phyloP scores from a whole-genome alignment of 139 green algal species.

The Tetratostichococcus sp. region DNA sequence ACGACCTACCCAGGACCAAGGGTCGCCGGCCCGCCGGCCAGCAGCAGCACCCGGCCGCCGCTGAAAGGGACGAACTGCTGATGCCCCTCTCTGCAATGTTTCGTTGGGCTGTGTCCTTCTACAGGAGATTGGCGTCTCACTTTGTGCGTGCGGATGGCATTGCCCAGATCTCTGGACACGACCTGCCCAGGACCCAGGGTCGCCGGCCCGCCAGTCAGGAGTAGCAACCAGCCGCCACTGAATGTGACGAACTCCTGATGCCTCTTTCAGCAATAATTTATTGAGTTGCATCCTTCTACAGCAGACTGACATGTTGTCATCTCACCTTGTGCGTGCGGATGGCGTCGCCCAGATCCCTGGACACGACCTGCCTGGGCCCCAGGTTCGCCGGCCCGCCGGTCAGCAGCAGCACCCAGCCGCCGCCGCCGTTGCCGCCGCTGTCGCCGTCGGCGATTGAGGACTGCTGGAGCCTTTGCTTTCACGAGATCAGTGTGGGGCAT shows the following conservation, averaged over 20 bases:
- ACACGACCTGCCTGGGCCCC: slow-evolving; percentile 45
- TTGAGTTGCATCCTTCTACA: too few relatives aligned
- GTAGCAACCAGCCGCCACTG: slow-evolving; percentile 33
- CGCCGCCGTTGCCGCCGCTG: slow-evolving; percentile 3
- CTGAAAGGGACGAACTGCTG: slow-evolving; percentile 1
- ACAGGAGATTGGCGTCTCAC: too few relatives aligned
- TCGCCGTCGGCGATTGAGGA: too few relatives aligned
- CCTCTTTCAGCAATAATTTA: too few relatives aligned
- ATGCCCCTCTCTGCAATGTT: too few relatives aligned
- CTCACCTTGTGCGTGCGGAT: slow-evolving; percentile 33
- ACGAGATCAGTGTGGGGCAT: too few relatives aligned
- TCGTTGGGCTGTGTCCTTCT: too few relatives aligned
- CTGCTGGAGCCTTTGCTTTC: too few relatives aligned
- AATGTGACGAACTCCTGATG: too few relatives aligned
- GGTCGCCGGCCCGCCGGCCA: slow-evolving; percentile 45
- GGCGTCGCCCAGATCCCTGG: slow-evolving; percentile 24
- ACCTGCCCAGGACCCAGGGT: slow-evolving; percentile 43
- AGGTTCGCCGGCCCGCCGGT: slow-evolving; percentile 38
- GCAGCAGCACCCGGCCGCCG: slow-evolving; percentile 42
- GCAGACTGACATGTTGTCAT: too few relatives aligned
- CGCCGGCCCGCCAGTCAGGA: slow-evolving; percentile 43
- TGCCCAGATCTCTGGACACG: slow-evolving; percentile 31
- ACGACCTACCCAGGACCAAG: slow-evolving; percentile 43
- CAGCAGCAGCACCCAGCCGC: slow-evolving; percentile 45
- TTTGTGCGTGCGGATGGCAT: slow-evolving; percentile 37